Evolutionary conservation across 352 stramenopile genomes (phyloP).

Genomic region (Globisporangium polare): DNA sequence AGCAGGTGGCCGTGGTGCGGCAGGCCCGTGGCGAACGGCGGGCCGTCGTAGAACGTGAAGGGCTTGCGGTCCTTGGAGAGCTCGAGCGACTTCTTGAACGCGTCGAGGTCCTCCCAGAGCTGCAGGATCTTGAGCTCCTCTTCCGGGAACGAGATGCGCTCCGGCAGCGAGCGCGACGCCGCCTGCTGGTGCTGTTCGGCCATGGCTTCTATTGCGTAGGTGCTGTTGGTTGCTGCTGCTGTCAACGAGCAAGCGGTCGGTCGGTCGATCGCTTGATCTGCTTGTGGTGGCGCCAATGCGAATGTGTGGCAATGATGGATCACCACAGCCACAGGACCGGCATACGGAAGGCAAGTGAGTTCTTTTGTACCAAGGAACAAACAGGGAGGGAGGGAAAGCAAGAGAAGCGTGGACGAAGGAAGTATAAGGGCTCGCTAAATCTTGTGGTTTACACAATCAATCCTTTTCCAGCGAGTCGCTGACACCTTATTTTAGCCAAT

Average conservation of each 20-base stretch:
- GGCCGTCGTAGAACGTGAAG: slow-evolving; percentile 99
- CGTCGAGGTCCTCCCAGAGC: slow-evolving; percentile 85
- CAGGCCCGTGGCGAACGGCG: slow-evolving; percentile 98
- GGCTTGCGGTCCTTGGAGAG: slow-evolving; percentile 91
- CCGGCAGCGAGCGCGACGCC: slow-evolving; percentile 61
- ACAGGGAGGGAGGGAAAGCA: background rate
- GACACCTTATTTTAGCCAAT: background rate
- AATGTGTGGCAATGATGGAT: slow-evolving; percentile 6
- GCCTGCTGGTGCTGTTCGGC: slow-evolving; percentile 14
- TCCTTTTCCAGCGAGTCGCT: background rate
- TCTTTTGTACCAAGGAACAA: background rate
- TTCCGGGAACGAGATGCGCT: slow-evolving; percentile 85
- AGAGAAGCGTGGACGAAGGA: background rate
- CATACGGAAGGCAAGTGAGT: background rate
- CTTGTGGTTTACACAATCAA: slow-evolving; percentile 9
- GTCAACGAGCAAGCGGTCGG: background rate
- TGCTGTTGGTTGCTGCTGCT: background rate
- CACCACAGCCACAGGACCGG: slow-evolving; percentile 15
- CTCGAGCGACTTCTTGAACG: slow-evolving; percentile 90
- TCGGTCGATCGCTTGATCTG: background rate
- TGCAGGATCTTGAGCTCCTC: slow-evolving; percentile 74
- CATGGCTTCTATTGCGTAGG: slow-evolving; percentile 9
- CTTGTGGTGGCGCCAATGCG: slow-evolving; percentile 10
- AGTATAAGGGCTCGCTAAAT: slow-evolving; percentile 3
- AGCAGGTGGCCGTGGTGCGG: slow-evolving; percentile 99